Conservation (phyloP, 192 early-diverging fungal genomes). For the Spizellomyces punctatus region DNA sequence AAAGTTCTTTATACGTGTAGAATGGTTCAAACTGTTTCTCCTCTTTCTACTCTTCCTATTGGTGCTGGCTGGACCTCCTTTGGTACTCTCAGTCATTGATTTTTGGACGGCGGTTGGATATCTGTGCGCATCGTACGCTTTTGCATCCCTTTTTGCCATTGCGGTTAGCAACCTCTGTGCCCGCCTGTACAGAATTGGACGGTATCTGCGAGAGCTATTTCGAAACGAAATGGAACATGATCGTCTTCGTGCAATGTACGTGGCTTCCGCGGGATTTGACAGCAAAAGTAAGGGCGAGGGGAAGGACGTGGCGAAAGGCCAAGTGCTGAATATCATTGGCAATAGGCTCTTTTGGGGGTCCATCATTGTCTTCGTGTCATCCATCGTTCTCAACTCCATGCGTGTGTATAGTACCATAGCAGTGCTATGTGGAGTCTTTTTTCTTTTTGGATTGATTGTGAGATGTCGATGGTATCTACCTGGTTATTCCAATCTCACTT, state of each 20-base stretch:
- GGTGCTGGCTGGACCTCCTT: neutral
- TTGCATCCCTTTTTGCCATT: neutral
- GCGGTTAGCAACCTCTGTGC: neutral
- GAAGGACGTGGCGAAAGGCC: neutral
- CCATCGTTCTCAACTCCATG: conserved; percentile 2
- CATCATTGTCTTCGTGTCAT: neutral
- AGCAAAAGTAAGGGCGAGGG: too few relatives aligned
- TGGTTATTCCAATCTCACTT: neutral
- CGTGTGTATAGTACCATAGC: neutral
- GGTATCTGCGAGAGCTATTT: neutral
- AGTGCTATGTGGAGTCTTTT: neutral
- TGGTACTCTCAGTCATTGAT: conserved; percentile 1
- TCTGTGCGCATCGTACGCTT: neutral
- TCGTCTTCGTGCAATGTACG: neutral
- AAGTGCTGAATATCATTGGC: neutral
- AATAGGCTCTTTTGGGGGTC: neutral
- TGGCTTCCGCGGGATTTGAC: neutral
- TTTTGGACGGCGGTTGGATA: conserved; percentile 4
- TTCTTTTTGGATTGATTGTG: neutral
- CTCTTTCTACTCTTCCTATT: neutral
- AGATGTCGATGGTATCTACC: neutral
- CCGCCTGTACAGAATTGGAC: neutral
- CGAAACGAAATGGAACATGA: neutral
- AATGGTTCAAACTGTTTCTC: neutral
- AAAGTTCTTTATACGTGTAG: neutral